Percentiles rank a stretch among this genome's conserved stretches.
Evolutionary conservation across 371 early-diverging fungal species (phyloP).

Genomic region (Mortierella sp.): DNA sequence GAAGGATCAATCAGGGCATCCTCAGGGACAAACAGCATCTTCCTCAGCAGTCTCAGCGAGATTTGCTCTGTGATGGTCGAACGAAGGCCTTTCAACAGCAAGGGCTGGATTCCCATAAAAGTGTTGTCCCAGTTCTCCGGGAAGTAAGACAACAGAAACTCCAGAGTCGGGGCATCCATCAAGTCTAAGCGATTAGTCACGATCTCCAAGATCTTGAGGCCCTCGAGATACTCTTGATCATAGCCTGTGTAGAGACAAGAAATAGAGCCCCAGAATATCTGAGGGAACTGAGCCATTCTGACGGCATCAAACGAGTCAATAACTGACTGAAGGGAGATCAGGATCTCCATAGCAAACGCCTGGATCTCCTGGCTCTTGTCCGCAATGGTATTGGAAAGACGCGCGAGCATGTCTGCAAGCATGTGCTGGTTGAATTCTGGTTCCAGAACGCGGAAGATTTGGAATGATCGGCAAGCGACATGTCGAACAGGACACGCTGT

Average conservation of each 20-base stretch:
- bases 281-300: constrained; percentile 75
- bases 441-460: constrained; percentile 83
- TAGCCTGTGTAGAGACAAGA: constrained; percentile 81
- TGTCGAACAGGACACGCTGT: constrained; percentile 91
- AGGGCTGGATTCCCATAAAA: constrained; percentile 80
- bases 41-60: constrained; percentile 63
- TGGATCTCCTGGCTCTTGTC: constrained; percentile 86
- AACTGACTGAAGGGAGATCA: constrained; percentile 78
- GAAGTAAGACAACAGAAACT: constrained; percentile 61
- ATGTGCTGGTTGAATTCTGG: constrained; percentile 83
- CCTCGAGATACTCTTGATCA: constrained; percentile 82
- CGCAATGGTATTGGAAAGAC: constrained; percentile 86
- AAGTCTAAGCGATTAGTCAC: constrained; percentile 69
- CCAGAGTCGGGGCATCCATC: constrained; percentile 53
- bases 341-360: constrained; percentile 87
- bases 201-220: constrained; percentile 69
- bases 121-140: constrained; percentile 82
- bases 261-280: constrained; percentile 85
- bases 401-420: constrained; percentile 85
- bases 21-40: constrained; percentile 66
- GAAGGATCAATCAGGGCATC: constrained; percentile 75
- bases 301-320: constrained; percentile 67
- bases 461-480: constrained; percentile 90
- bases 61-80: constrained; percentile 69
- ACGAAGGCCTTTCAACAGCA: constrained; percentile 79